Evolutionary conservation across 306 rosid species (phyloP).

Genomic region (Vicia sativa): DNA sequence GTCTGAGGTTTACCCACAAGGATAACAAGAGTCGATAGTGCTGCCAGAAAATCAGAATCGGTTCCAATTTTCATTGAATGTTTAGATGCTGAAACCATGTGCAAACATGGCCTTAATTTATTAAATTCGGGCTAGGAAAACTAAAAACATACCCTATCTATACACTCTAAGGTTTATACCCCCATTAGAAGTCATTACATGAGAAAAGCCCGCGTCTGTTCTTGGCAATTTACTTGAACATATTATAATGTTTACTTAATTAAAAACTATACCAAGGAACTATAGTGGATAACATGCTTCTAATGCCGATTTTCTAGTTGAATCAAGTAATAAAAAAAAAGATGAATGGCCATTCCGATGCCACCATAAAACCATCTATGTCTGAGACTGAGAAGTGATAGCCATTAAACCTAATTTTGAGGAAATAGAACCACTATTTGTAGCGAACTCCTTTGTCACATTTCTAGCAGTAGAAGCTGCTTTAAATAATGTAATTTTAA

Average conservation of each 20-base stretch:
- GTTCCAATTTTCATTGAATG: constrained; percentile 11
- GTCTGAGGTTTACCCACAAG: neutral
- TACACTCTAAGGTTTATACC: neutral
- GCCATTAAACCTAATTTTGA: neutral
- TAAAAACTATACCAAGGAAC: neutral
- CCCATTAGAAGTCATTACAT: neutral
- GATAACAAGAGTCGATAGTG: neutral
- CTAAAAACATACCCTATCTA: neutral
- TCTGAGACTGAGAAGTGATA: neutral
- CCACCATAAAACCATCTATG: constrained; percentile 29
- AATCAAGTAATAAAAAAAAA: constrained; percentile 16
- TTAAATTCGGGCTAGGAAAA: neutral
- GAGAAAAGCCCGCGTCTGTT: neutral
- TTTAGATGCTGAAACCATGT: constrained; percentile 6
- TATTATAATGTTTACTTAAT: neutral
- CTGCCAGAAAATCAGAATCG: constrained; percentile 12
- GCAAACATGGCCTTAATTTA: neutral
- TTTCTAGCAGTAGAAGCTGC: constrained; percentile 25
- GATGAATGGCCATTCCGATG: neutral
- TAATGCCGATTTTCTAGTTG: neutral
- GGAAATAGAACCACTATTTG: constrained; percentile 6
- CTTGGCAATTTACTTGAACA: neutral
- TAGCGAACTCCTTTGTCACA: constrained; percentile 15
- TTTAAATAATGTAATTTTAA: neutral
- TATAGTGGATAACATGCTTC: constrained; percentile 4